A percentile compares a stretch with the other conserved stretches of the same genome.
phyloP scores from a whole-genome alignment of 768 basidiomycete species.

The Serpula lacrymans region DNA sequence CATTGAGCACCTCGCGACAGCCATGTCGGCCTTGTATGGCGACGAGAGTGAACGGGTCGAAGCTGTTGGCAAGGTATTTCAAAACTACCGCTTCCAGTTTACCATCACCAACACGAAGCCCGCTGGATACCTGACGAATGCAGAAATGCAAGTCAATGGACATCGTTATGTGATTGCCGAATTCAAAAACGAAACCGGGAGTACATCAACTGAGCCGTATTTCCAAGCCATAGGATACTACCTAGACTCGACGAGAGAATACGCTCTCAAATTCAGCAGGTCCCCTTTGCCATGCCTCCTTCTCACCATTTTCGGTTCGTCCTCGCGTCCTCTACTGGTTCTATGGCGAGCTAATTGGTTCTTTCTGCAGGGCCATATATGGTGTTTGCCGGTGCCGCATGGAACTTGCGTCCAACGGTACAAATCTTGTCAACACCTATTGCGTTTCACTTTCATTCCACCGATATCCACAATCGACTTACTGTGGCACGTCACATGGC shows the following conservation, averaged over 20 bases:
- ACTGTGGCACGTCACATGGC: conserved; percentile 18
- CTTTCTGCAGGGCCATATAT: conserved; percentile 21
- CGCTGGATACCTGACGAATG: conserved; percentile 10
- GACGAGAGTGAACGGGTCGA: conserved; percentile 11
- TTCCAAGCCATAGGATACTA: conserved; percentile 20
- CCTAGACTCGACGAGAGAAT: conserved; percentile 12
- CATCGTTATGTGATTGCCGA: conserved; percentile 15
- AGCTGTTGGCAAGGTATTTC: conserved; percentile 7
- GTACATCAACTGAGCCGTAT: conserved; percentile 18
- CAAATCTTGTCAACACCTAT: conserved; percentile 23
- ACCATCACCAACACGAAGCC: background rate
- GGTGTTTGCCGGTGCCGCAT: conserved; percentile 23
- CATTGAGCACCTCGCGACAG: conserved; percentile 9
- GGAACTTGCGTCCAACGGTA: conserved; percentile 16
- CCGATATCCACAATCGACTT: conserved; percentile 10
- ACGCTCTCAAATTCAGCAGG: conserved; percentile 2
- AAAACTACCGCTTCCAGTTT: conserved; percentile 8
- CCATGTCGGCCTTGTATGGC: conserved; percentile 19
- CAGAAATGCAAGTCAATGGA: conserved; percentile 13
- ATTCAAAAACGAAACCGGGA: conserved; percentile 19
- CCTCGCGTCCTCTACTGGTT: conserved; percentile 1
- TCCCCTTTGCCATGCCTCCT: conserved; percentile 26
- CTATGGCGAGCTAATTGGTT: background rate
- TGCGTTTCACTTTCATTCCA: conserved; percentile 19
- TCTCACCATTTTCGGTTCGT: conserved; percentile 20